Percentiles rank a stretch among this genome's conserved stretches.
Evolutionary conservation across 345 rosid genomes (phyloP).

Genomic region (Dipteronia dyeriana): DNA sequence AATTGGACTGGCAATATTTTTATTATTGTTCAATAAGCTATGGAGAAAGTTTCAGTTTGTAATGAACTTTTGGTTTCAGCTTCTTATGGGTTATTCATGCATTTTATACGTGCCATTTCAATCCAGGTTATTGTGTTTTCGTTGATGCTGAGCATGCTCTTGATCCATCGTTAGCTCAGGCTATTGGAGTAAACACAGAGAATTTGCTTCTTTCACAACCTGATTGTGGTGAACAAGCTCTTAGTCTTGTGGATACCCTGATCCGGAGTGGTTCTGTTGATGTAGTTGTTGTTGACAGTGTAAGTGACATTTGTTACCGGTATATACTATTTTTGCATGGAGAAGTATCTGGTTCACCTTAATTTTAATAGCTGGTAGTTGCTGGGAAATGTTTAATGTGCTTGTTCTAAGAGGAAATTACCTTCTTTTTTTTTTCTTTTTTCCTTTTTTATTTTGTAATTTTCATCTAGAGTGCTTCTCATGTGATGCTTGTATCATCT

Average conservation of each 20-base stretch:
- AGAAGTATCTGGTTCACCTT: neutral
- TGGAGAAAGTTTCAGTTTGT: neutral
- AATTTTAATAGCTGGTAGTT: conserved; percentile 1
- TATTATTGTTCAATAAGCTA: neutral
- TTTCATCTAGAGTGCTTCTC: conserved; percentile 6
- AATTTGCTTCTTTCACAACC: conserved; percentile 96
- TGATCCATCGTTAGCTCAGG: conserved; percentile 78
- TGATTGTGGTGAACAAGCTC: conserved; percentile 98
- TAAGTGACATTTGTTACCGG: conserved; percentile 50
- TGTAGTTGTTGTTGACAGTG: conserved; percentile 95
- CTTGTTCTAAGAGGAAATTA: neutral
- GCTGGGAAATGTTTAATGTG: neutral
- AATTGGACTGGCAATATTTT: neutral
- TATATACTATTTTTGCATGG: conserved; percentile 14
- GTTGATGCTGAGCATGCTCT: conserved; percentile 99
- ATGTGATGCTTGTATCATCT: neutral
- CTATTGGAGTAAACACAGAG: conserved; percentile 90
- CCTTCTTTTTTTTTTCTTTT: neutral
- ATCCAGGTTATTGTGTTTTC: conserved; percentile 82
- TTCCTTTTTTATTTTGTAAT: neutral
- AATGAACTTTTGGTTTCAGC: neutral
- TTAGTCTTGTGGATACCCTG: conserved; percentile 91
- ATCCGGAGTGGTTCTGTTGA: conserved; percentile 94
- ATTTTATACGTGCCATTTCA: conserved; percentile 9
- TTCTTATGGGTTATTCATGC: conserved; percentile 13